Evolutionary conservation across 441 rosid genomes (phyloP).

Genomic region (Breynia disticha): DNA sequence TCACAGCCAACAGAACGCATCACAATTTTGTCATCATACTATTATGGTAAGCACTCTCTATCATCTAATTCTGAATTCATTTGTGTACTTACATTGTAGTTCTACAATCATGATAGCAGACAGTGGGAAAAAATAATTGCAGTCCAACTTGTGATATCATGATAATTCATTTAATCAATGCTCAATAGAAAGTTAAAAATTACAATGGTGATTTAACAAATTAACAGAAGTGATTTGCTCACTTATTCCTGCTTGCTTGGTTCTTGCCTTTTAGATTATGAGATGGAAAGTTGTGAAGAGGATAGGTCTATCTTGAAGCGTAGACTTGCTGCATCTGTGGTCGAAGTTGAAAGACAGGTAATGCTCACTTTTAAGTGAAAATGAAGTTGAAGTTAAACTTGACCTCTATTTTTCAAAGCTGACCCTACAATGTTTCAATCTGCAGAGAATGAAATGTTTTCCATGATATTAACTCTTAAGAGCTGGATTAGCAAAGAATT

Average conservation of each 20-base stretch:
- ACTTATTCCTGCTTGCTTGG: conserved; percentile 8
- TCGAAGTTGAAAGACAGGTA: conserved; percentile 96
- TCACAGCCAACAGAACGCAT: conserved; percentile 81
- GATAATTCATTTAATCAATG: not conserved
- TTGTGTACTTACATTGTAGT: not conserved
- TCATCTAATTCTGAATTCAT: not conserved
- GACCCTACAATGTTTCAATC: conserved; percentile 16
- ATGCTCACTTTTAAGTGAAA: conserved; percentile 10
- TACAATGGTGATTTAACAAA: not conserved
- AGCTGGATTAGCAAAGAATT: not conserved
- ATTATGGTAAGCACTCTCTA: conserved; percentile 54
- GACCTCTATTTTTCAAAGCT: conserved; percentile 1
- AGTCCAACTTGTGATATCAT: no score
- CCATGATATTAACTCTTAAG: conserved; percentile 43
- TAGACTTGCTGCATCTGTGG: conserved; percentile 66
- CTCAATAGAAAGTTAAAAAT: not conserved
- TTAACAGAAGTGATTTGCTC: not conserved
- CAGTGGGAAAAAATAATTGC: no score
- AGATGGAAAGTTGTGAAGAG: conserved; percentile 60
- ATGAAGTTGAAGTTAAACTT: conserved; percentile 14
- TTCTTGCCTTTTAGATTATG: conserved; percentile 39
- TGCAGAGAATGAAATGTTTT: conserved; percentile 96
- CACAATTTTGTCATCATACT: conserved; percentile 78
- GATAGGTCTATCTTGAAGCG: conserved; percentile 54
- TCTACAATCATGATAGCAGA: no score